These are phyloP conservation scores for Chaetoceros tenuissimus DNA, from an alignment of 108 stramenopile genomes.

Conservation along the genomic window DNA sequence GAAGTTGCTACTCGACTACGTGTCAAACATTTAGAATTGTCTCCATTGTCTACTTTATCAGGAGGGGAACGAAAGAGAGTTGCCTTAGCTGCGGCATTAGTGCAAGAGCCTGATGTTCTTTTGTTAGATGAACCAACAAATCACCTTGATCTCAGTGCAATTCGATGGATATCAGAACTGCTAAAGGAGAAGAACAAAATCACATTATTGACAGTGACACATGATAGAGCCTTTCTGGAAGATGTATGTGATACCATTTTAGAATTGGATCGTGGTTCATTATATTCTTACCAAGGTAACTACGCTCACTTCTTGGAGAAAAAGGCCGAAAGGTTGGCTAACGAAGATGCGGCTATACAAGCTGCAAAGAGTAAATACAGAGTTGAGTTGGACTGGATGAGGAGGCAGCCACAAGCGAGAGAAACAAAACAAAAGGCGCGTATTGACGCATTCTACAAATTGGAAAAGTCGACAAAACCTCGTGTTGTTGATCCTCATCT, in stretches of 20 bases:
- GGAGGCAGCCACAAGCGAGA: slow-evolving; percentile 64
- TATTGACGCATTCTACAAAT: slow-evolving; percentile 76
- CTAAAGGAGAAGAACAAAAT: slow-evolving; percentile 59
- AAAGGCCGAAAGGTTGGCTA: slow-evolving; percentile 63
- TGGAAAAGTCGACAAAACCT: slow-evolving; percentile 71
- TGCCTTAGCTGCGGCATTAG: slow-evolving; percentile 69
- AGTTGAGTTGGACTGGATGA: slow-evolving; percentile 78
- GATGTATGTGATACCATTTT: slow-evolving; percentile 76
- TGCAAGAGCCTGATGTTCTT: slow-evolving; percentile 74
- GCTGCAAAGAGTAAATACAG: slow-evolving; percentile 57
- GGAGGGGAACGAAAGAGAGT: slow-evolving; percentile 82
- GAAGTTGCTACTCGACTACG: slow-evolving; percentile 63
- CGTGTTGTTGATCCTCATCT: slow-evolving; percentile 52
- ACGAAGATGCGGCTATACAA: slow-evolving; percentile 55
- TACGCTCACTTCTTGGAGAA: slow-evolving; percentile 56
- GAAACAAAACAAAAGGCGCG: slow-evolving; percentile 44
- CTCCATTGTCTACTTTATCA: slow-evolving; percentile 48
- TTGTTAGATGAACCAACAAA: slow-evolving; percentile 88
- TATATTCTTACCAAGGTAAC: slow-evolving; percentile 63
- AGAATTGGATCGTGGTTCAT: slow-evolving; percentile 64
- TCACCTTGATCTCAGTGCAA: slow-evolving; percentile 90
- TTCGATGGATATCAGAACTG: slow-evolving; percentile 90
- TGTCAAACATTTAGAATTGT: slow-evolving; percentile 52
- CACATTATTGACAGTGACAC: slow-evolving; percentile 91
- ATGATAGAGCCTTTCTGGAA: slow-evolving; percentile 93